These are phyloP conservation scores for Penicillium sp. DNA, from an alignment of 2,329 filamentous ascomycete genomes.

Conservation along the genomic window DNA sequence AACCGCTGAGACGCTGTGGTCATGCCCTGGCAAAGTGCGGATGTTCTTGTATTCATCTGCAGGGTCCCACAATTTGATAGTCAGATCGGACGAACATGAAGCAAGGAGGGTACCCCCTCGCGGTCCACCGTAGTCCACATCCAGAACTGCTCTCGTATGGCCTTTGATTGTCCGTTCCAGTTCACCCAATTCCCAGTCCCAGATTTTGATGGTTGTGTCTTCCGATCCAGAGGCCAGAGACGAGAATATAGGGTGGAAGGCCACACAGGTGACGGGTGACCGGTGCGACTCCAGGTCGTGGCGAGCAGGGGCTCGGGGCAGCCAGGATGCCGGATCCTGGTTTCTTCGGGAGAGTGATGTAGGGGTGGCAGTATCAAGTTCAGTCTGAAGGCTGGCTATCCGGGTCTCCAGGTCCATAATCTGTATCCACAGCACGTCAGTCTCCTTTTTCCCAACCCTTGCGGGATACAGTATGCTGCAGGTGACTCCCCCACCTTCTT, in stretches of 20 bases:
- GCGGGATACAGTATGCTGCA: conserved; percentile 1
- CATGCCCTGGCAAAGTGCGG: conserved; percentile 83
- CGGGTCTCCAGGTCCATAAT: conserved; percentile 91
- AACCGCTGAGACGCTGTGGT: conserved; percentile 86
- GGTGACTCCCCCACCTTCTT: conserved; percentile 71
- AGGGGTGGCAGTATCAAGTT: conserved; percentile 81
- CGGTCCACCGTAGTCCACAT: conserved; percentile 88
- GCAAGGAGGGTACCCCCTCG: conserved; percentile 76
- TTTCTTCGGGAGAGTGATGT: conserved; percentile 76
- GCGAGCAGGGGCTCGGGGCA: conserved; percentile 78
- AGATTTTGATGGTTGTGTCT: conserved; percentile 92
- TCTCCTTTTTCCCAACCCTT: neutral
- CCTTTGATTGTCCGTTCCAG: conserved; percentile 88
- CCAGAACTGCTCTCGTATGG: conserved; percentile 83
- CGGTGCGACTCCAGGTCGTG: conserved; percentile 84
- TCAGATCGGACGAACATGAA: conserved; percentile 84
- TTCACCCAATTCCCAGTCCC: conserved; percentile 95
- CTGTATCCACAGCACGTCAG: conserved; percentile 48
- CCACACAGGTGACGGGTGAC: conserved; percentile 78
- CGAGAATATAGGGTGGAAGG: conserved; percentile 90
- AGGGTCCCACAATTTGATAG: conserved; percentile 94
- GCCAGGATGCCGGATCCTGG: conserved; percentile 82
- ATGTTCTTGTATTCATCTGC: conserved; percentile 94
- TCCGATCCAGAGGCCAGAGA: conserved; percentile 88
- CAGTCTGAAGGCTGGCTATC: conserved; percentile 71